Evolutionary conservation across 2,329 filamentous ascomycete species (phyloP), one percentile per base, ranked within the genome.

Genomic region (Cadophora malorum): DNA sequence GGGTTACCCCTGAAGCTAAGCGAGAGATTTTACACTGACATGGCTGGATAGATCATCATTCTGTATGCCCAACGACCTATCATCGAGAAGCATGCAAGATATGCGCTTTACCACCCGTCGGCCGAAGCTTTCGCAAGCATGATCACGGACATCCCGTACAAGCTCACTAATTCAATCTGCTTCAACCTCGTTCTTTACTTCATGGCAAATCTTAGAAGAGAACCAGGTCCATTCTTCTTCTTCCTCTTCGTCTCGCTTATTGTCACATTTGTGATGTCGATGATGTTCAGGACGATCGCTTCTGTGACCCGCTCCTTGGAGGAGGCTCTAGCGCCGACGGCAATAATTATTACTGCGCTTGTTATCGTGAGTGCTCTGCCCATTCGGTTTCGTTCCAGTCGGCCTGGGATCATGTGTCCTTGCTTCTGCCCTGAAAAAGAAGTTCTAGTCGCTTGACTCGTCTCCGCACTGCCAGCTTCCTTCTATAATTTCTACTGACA

Each of bases 11-110:
- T 2, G 35, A 21, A 10, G 31, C 35, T 38, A 14, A 38, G 35
- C 35, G 35, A 38, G 38, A 8, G 21, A 1, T 25, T n/a, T 16
- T 38, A 19, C 31, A 10, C 64, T 68, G 47, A 71, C 47, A 4
- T 2, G 67, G 83, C 35, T 88, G n/a, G 81, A 91, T 67, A 91
- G 84, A 96, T 97, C 77, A 80, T 96, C 35, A 94, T 92, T 0
- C 85, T 97, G 4, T 97, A 96, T 77, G 88, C 92, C 1, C 94
- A 97, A 85, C 90, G 94, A 47, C 91, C 92, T 0, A 97, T 97
- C 74, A 92, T 97, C 16, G 94, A 60, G 52, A 97, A 83, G 92
- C 93, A 63, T 38, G 38, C 59, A n/a, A 88, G 91, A 67, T 97
- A 96, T 77, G 93, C 93, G 19, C 84, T 97, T n/a, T 96, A 97